Conservation (phyloP, 192 early-diverging fungal species). For the Coemansia sp. region DNA sequence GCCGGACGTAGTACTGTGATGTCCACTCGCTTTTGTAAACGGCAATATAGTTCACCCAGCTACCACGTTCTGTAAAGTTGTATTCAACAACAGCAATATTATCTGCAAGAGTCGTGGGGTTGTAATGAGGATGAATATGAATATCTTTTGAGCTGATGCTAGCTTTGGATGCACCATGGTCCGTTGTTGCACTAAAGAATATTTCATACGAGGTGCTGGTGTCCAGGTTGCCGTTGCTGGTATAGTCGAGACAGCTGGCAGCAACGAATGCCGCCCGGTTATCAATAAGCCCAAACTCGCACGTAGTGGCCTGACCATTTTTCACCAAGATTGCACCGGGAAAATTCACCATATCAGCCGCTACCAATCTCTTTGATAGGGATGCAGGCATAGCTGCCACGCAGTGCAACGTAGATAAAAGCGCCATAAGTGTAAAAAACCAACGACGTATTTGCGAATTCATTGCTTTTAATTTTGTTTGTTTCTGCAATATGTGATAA, state of each 20-base stretch:
- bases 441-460: background rate
- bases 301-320: background rate
- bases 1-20: slow-evolving; percentile 12
- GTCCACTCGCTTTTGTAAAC: slow-evolving; percentile 16
- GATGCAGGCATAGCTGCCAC: background rate
- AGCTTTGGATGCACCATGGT: background rate
- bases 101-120: slow-evolving; percentile 26
- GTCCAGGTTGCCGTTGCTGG: slow-evolving; percentile 3
- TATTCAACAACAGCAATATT: slow-evolving; percentile 25
- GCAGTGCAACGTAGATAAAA: background rate
- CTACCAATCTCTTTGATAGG: background rate
- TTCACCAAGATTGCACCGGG: slow-evolving; percentile 6
- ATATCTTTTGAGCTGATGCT: slow-evolving; percentile 9
- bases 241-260: slow-evolving; percentile 3
- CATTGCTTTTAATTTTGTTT: background rate
- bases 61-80: background rate
- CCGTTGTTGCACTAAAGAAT: background rate
- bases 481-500: background rate
- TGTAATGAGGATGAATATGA: slow-evolving; percentile 20
- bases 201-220: background rate
- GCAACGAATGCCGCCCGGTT: slow-evolving; percentile 1
- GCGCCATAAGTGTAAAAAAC: background rate
- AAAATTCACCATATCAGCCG: slow-evolving; percentile 9
- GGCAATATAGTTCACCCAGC: slow-evolving; percentile 15
- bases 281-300: slow-evolving; percentile 5